phyloP scores from a whole-genome alignment of 768 basidiomycete species.

The Mycena galericulata region DNA sequence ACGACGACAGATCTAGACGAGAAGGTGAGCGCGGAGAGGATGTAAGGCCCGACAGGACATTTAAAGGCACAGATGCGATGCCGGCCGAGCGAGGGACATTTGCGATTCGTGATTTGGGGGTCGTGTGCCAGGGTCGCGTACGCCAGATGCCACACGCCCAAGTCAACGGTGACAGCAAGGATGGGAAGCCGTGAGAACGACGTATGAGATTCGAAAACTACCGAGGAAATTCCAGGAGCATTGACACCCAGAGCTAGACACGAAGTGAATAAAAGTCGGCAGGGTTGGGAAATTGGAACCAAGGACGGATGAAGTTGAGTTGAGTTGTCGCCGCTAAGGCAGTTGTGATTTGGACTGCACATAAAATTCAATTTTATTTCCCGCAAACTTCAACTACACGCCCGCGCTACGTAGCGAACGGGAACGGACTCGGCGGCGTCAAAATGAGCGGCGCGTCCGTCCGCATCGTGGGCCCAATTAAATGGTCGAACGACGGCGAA shows the following conservation, averaged over 20 bases:
- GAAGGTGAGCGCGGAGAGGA: too few species aligned
- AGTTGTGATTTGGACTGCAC: not conserved
- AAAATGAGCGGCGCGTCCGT: conserved; percentile 24
- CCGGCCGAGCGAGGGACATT: conserved; percentile 8
- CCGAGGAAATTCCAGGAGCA: too few species aligned
- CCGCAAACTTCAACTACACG: not conserved
- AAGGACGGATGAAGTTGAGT: too few species aligned
- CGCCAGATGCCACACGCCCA: not conserved
- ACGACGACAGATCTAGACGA: too few species aligned
- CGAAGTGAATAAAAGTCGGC: too few species aligned
- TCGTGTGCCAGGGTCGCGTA: conserved; percentile 3
- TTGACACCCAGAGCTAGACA: too few species aligned
- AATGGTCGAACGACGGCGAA: conserved; percentile 36
- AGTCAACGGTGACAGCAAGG: too few species aligned
- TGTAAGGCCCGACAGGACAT: too few species aligned
- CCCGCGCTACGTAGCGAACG: conserved; percentile 42
- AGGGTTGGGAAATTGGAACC: too few species aligned
- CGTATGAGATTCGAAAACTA: too few species aligned
- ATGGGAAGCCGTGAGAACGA: too few species aligned
- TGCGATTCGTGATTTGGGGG: conserved; percentile 1
- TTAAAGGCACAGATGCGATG: not conserved
- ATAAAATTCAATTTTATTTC: not conserved
- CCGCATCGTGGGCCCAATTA: conserved; percentile 31
- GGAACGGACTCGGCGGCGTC: conserved; percentile 34
- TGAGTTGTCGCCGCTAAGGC: too few species aligned